Percentiles rank a stretch among this genome's conserved stretches.
These are phyloP conservation scores for Ceriops tagal DNA, from an alignment of 345 rosid species.

Conservation along the genomic window DNA sequence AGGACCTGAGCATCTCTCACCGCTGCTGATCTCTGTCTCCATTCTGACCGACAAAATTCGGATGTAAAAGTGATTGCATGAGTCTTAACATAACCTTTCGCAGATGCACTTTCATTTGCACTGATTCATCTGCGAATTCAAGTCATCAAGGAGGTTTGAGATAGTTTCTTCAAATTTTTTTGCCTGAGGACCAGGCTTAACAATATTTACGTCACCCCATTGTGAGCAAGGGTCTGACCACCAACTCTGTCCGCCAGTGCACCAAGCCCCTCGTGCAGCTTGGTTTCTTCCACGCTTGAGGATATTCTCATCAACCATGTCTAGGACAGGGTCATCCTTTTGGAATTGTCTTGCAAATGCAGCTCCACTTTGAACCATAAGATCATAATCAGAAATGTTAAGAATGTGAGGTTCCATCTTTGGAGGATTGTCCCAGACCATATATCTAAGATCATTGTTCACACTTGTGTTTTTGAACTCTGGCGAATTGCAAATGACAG, in stretches of 20 bases:
- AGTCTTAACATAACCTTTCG: slow-evolving; percentile 5
- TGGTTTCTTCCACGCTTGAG: slow-evolving; percentile 58
- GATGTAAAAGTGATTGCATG: slow-evolving; percentile 27
- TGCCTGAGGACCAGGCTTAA: slow-evolving; percentile 79
- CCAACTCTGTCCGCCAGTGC: slow-evolving; percentile 67
- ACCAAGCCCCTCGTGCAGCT: slow-evolving; percentile 88
- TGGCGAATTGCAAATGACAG: slow-evolving; percentile 84
- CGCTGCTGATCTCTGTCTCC: slow-evolving; percentile 9
- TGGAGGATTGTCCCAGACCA: slow-evolving; percentile 98
- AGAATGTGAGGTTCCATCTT: slow-evolving; percentile 91
- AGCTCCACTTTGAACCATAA: slow-evolving; percentile 80
- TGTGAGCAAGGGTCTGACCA: slow-evolving; percentile 91
- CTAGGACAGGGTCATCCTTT: slow-evolving; percentile 63
- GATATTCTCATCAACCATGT: slow-evolving; percentile 66
- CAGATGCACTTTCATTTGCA: slow-evolving; percentile 55
- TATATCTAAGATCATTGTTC: slow-evolving; percentile 75
- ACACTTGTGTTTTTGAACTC: slow-evolving; percentile 83
- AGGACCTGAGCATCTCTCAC: slow-evolving; percentile 34
- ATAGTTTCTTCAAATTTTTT: slow-evolving; percentile 64
- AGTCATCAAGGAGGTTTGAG: slow-evolving; percentile 63
- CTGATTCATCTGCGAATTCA: slow-evolving; percentile 61
- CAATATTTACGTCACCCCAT: slow-evolving; percentile 80
- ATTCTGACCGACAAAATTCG: slow-evolving; percentile 18
- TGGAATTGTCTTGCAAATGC: slow-evolving; percentile 83
- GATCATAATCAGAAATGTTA: slow-evolving; percentile 51